Conservation (phyloP, 371 early-diverging fungal species). For the Choanephora cucurbitarum region DNA sequence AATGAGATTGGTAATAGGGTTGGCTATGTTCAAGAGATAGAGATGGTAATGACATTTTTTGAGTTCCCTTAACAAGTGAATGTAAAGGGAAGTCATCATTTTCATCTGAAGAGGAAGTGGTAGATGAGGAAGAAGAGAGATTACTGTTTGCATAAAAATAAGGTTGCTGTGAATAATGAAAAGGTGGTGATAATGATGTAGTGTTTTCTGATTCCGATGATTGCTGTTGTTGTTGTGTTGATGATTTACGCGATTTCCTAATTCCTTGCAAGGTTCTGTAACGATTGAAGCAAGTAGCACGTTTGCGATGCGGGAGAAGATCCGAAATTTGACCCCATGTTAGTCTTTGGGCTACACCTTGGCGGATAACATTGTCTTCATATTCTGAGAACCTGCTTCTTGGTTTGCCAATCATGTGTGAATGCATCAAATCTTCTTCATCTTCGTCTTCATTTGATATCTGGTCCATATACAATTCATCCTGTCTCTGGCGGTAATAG, state of each 20-base stretch:
- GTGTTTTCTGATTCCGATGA: conserved; percentile 5
- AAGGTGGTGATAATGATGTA: conserved; percentile 7
- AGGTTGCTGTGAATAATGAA: conserved; percentile 1
- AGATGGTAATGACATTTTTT: conserved; percentile 9
- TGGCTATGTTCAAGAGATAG: background rate
- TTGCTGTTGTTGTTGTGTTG: conserved; percentile 1
- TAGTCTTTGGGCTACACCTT: conserved; percentile 47
- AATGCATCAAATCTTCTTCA: background rate
- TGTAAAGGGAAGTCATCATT: conserved; percentile 7
- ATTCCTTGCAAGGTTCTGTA: conserved; percentile 49
- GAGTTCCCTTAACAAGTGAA: background rate
- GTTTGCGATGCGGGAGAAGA: conserved; percentile 45
- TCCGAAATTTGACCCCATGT: conserved; percentile 53
- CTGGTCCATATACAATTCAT: background rate
- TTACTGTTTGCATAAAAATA: background rate
- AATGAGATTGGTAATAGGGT: background rate
- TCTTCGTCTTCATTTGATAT: background rate
- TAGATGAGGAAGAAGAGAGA: background rate
- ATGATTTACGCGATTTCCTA: conserved; percentile 46
- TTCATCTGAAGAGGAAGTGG: background rate
- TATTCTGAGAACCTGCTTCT: conserved; percentile 48
- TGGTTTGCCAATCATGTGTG: conserved; percentile 31
- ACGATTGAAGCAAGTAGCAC: conserved; percentile 54
- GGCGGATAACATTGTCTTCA: conserved; percentile 48
- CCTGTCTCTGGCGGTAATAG: conserved; percentile 4